Evolutionary conservation across 2,329 filamentous ascomycete species (phyloP).

Genomic region (Dendryphion nanum): DNA sequence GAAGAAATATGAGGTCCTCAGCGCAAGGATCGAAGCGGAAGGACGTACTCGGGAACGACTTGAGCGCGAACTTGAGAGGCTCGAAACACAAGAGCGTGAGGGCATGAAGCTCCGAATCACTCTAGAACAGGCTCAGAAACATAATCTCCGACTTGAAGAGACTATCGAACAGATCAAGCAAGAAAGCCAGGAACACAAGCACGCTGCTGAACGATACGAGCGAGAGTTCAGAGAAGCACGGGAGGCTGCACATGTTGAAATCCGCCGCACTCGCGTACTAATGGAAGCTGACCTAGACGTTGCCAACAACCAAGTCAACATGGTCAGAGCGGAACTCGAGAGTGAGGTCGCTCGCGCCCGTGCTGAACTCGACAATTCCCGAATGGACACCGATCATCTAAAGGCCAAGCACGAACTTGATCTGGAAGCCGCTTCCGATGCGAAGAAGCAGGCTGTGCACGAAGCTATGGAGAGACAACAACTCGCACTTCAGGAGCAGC

Average conservation of each 20-base stretch:
- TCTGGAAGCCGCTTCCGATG: slow-evolving; percentile 74
- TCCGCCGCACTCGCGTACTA: slow-evolving; percentile 74
- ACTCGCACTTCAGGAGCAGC: slow-evolving; percentile 55
- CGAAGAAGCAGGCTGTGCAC: slow-evolving; percentile 60
- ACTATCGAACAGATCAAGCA: slow-evolving; percentile 53
- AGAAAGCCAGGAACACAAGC: slow-evolving; percentile 72
- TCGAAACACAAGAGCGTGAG: slow-evolving; percentile 64
- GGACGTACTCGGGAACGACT: slow-evolving; percentile 45
- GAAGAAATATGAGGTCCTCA: slow-evolving; percentile 54
- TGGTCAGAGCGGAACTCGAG: slow-evolving; percentile 78
- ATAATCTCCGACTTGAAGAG: slow-evolving; percentile 65
- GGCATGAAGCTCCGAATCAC: slow-evolving; percentile 77
- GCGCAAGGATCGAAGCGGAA: slow-evolving; percentile 50
- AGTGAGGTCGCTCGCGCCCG: slow-evolving; percentile 72
- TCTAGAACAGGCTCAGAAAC: slow-evolving; percentile 57
- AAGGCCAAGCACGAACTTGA: slow-evolving; percentile 81
- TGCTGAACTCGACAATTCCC: slow-evolving; percentile 72
- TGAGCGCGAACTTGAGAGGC: slow-evolving; percentile 46
- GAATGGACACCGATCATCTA: slow-evolving; percentile 75
- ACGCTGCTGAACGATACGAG: slow-evolving; percentile 67
- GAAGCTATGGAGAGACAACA: slow-evolving; percentile 55
- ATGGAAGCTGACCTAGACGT: slow-evolving; percentile 80
- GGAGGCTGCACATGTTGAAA: slow-evolving; percentile 75
- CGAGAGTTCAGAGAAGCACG: slow-evolving; percentile 82
- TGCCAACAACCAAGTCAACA: slow-evolving; percentile 82